A percentile compares a stretch with the other conserved stretches of the same genome.
Conservation (phyloP, 83 land plant genomes). For the Picea abies region DNA sequence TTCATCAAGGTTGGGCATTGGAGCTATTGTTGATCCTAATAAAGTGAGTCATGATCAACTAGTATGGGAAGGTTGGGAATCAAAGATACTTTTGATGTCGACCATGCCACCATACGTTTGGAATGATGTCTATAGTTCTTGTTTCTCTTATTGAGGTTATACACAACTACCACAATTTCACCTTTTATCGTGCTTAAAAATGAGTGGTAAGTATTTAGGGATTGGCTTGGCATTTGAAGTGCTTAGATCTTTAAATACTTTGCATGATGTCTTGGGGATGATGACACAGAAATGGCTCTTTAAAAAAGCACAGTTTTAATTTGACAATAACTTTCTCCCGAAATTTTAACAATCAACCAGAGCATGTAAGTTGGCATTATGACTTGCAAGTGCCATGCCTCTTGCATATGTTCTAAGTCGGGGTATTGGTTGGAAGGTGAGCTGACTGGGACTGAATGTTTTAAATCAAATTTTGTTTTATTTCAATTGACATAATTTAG, state of each 20-base stretch:
- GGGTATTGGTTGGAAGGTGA: slow-evolving; percentile 8
- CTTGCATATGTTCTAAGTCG: too few relatives aligned
- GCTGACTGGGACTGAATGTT: neutral
- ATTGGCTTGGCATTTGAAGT: too few relatives aligned
- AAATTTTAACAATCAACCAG: slow-evolving; percentile 22
- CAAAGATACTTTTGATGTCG: slow-evolving; percentile 68
- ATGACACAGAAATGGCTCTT: neutral
- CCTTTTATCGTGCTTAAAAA: neutral
- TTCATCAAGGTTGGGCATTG: too few relatives aligned
- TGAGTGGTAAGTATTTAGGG: too few relatives aligned
- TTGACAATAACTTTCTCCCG: too few relatives aligned
- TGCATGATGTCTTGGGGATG: neutral
- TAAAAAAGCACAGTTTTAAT: too few relatives aligned
- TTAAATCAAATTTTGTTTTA: neutral
- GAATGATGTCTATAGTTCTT: slow-evolving; percentile 90
- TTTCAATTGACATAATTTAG: neutral
- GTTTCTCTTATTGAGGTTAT: slow-evolving; percentile 88
- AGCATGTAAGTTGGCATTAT: slow-evolving; percentile 34
- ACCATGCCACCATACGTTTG: slow-evolving; percentile 59
- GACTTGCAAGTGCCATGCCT: too few relatives aligned
- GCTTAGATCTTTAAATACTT: neutral
- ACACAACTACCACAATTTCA: neutral
- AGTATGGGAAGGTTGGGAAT: too few relatives aligned
- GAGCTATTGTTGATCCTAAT: too few relatives aligned
- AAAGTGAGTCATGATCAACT: too few relatives aligned